Percentiles rank a stretch among this genome's conserved stretches.
Evolutionary conservation across 176 grass and related monocot genomes (phyloP).

Genomic region (Avena eriantha): DNA sequence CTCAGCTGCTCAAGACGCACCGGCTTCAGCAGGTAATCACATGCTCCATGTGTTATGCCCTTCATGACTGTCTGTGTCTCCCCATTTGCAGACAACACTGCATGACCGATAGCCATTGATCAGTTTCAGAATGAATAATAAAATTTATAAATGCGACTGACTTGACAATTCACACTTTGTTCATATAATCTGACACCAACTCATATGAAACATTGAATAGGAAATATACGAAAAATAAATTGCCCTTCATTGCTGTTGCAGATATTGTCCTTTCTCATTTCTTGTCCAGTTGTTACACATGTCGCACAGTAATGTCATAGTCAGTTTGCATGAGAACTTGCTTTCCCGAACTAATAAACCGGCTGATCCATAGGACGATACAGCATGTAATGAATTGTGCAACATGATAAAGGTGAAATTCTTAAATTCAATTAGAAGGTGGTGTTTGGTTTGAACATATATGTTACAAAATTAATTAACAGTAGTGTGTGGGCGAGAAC

Average conservation of each 20-base stretch:
- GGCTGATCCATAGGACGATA: not conserved
- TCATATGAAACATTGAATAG: not conserved
- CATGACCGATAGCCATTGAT: constrained; percentile 37
- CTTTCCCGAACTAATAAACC: constrained; percentile 5
- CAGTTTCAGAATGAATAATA: constrained; percentile 32
- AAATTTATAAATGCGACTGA: not conserved
- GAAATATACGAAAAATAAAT: constrained; percentile 38
- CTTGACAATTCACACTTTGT: not conserved
- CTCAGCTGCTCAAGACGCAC: constrained; percentile 80
- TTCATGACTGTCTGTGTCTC: constrained; percentile 82
- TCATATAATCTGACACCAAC: not conserved
- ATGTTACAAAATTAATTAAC: not conserved
- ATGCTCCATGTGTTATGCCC: constrained; percentile 86
- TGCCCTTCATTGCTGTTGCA: constrained; percentile 12
- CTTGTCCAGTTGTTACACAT: constrained; percentile 7
- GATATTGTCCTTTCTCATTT: constrained; percentile 2
- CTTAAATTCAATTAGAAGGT: not conserved
- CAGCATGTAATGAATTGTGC: not conserved
- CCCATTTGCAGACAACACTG: constrained; percentile 89
- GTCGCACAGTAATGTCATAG: not conserved
- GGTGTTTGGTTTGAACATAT: not conserved
- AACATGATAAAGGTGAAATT: not conserved
- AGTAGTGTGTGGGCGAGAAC: not conserved
- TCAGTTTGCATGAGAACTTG: not conserved
- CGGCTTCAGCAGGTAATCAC: constrained; percentile 90